Evolutionary conservation across 1,139 yeast genomes (phyloP), one percentile per base, ranked within the genome.

Genomic region (Kluyveromyces marxianus): DNA sequence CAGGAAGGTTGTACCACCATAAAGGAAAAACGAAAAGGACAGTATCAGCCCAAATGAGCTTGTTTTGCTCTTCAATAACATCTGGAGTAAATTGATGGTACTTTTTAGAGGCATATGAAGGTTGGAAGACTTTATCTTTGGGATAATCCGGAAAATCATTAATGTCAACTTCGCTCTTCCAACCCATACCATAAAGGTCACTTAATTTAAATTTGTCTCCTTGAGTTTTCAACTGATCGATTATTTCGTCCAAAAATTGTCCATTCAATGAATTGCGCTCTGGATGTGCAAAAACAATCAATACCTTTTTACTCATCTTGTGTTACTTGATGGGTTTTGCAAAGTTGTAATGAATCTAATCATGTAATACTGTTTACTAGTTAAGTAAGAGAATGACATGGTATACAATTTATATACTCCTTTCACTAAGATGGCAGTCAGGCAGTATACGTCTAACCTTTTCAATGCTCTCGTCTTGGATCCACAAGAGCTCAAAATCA

Each of bases 31-130:
- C 56, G 37, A 56, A 51, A 28, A 59, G 63, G 5, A 56, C 43
- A 3, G 44, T 24, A 39, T 56, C 60, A 45, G 72, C 68, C 57
- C 69, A 71, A 14, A 38, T 4, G n/a, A 52, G 35, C 35, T 46
- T 45, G 14, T 45, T 41, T 24, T 45, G 48, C 37, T 45, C 48
- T 14, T 28, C 10, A 26, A 41, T 42, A 3, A 42, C 45, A 21
- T 45, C 48, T 33, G 7, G n/a, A 2, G n/a, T 33, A 10, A 33
- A 24, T 24, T 33, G 35, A 6, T 33, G 7, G 2, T 33, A 33
- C 2, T 33, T 24, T 10, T n/a, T 6, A 7, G 35, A 33, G 35
- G 35, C 35, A 7, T 7, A 7, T 2, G 5, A 5, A 6, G 35
- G n/a, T 2, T 10, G 10, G 35, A 33, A 33, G 7, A 24, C 2